phyloP scores from a whole-genome alignment of 176 grass and related monocot species.

The Dactylis glomerata region DNA sequence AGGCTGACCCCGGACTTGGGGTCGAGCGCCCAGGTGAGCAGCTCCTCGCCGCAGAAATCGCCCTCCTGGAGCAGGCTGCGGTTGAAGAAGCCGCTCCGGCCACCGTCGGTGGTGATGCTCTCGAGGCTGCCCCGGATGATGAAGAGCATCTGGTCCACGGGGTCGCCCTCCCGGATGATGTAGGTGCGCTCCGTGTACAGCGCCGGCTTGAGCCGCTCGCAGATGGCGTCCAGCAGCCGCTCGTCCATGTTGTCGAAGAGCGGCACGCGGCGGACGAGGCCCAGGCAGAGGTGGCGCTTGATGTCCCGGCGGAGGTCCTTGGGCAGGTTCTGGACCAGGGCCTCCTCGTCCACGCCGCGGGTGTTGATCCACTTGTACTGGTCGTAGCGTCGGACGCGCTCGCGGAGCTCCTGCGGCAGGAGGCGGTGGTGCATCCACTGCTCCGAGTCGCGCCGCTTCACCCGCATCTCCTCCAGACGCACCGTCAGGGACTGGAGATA shows the following conservation, averaged over 20 bases:
- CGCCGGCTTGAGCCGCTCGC: constrained; percentile 63
- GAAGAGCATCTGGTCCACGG: constrained; percentile 76
- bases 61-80: constrained; percentile 40
- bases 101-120: constrained; percentile 70
- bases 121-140: constrained; percentile 62
- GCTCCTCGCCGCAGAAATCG: constrained; percentile 77
- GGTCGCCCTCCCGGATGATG: constrained; percentile 64
- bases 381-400: constrained; percentile 73
- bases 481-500: constrained; percentile 70
- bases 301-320: constrained; percentile 82
- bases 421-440: constrained; percentile 87
- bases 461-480: constrained; percentile 65
- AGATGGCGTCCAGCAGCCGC: constrained; percentile 74
- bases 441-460: constrained; percentile 72
- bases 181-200: constrained; percentile 57
- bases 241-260: constrained; percentile 85
- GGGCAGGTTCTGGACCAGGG: constrained; percentile 61
- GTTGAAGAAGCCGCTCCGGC: constrained; percentile 68
- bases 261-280: constrained; percentile 58
- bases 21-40: constrained; percentile 71
- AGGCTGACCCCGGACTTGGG: constrained; percentile 57
- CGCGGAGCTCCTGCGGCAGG: constrained; percentile 52
- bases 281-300: constrained; percentile 80
- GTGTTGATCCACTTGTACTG: constrained; percentile 87
- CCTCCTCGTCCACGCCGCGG: constrained; percentile 68